These are phyloP conservation scores for Phaseolus lunatus DNA, from an alignment of 306 rosid species.

Conservation along the genomic window DNA sequence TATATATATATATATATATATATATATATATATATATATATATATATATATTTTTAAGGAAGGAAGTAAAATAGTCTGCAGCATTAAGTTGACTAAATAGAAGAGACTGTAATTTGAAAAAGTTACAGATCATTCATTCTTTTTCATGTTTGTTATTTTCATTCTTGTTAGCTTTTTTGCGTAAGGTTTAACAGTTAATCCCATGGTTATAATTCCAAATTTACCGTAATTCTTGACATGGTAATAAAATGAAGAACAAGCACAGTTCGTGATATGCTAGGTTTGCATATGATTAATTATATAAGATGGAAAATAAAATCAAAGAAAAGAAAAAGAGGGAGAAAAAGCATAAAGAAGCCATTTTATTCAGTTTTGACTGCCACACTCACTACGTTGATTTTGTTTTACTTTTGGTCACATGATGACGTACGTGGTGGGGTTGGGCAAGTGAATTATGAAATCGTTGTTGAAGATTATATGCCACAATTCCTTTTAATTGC, in stretches of 20 bases:
- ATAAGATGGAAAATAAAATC: not conserved
- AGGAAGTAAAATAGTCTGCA: not conserved
- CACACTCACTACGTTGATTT: constrained; percentile 30
- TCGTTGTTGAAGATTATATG: not conserved
- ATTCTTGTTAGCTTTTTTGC: not conserved
- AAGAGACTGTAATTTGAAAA: not conserved
- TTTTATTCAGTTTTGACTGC: constrained; percentile 27
- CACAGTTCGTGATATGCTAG: not conserved
- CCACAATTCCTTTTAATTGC: not conserved
- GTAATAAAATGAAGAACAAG: too few species aligned
- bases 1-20: too few species aligned
- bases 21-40: too few species aligned
- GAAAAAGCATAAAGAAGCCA: constrained; percentile 13
- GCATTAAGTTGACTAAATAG: not conserved
- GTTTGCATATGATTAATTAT: constrained; percentile 1
- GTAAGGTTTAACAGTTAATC: not conserved
- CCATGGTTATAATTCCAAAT: too few species aligned
- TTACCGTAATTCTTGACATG: too few species aligned
- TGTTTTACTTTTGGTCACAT: constrained; percentile 47
- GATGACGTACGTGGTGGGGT: constrained; percentile 19
- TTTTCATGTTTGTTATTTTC: not conserved
- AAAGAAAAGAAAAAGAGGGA: not conserved
- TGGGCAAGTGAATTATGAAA: constrained; percentile 21
- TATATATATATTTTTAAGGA: too few species aligned
- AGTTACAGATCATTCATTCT: not conserved